Conservation (phyloP, 73 alveolate genomes). For the Urostyla sp. region DNA sequence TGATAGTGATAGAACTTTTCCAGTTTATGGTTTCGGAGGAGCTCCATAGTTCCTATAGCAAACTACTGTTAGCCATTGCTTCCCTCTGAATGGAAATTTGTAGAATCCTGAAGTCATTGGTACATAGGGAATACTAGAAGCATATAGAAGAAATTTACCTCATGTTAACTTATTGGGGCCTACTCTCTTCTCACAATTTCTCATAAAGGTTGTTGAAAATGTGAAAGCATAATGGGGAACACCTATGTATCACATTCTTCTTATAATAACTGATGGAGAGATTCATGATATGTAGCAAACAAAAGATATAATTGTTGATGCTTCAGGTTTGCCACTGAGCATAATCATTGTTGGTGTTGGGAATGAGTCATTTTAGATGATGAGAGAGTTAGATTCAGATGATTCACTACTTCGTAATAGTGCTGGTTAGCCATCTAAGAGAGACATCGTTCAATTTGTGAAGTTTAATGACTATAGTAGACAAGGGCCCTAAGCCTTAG, state of each 20-base stretch:
- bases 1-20: constrained; percentile 69
- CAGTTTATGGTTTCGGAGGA: constrained; percentile 86
- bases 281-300: constrained; percentile 73
- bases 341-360: constrained; percentile 90
- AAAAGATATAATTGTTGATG: constrained; percentile 75
- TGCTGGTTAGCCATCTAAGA: constrained; percentile 62
- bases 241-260: constrained; percentile 69
- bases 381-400: constrained; percentile 85
- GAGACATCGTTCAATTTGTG: constrained; percentile 87
- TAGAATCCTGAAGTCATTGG: constrained; percentile 81
- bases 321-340: constrained; percentile 75
- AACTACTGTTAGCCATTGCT: constrained; percentile 85
- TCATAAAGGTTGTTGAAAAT: constrained; percentile 7
- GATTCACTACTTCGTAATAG: constrained; percentile 66
- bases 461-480: constrained; percentile 65
- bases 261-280: constrained; percentile 86
- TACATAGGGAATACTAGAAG: constrained; percentile 74
- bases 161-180: constrained; percentile 83
- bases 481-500: constrained; percentile 63
- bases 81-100: constrained; percentile 86
- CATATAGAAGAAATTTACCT: constrained; percentile 74
- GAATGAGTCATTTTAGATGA: constrained; percentile 64
- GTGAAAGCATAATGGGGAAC: not conserved
- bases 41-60: constrained; percentile 54
- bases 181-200: constrained; percentile 86